Conservation (phyloP, 2,329 filamentous ascomycete genomes). For the Penicillium oxalicum region DNA sequence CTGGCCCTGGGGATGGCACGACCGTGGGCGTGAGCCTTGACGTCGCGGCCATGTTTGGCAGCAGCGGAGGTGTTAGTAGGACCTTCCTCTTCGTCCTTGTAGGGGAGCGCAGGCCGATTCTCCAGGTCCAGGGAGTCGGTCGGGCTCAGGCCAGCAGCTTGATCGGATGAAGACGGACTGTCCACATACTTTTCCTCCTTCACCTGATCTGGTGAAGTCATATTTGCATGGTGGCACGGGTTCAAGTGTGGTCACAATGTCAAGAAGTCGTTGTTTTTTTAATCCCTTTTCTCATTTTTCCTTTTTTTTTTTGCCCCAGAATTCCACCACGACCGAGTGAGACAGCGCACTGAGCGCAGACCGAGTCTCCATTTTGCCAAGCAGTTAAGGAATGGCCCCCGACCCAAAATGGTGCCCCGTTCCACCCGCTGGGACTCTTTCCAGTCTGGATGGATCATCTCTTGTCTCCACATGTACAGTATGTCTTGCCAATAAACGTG, state of each 20-base stretch:
- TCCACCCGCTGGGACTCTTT: background rate
- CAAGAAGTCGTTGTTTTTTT: background rate
- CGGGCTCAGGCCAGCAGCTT: background rate
- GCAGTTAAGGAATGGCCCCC: background rate
- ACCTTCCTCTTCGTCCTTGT: slow-evolving; percentile 11
- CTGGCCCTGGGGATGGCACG: slow-evolving; percentile 1
- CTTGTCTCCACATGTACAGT: no score
- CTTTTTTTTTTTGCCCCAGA: no score
- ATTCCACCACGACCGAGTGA: no score
- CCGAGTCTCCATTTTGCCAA: slow-evolving; percentile 1
- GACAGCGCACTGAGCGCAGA: background rate
- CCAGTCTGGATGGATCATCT: no score
- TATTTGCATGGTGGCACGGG: slow-evolving; percentile 1
- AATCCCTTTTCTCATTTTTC: no score
- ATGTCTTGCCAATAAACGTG: no score
- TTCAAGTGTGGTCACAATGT: background rate
- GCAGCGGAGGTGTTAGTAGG: background rate
- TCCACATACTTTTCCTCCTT: background rate
- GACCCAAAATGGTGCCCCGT: background rate
- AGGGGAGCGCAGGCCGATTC: slow-evolving; percentile 2
- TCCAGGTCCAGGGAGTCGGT: background rate
- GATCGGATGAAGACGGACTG: background rate
- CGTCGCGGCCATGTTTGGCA: no score
- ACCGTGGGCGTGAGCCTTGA: background rate
- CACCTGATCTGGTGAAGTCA: slow-evolving; percentile 4